These are phyloP conservation scores for Aureobasidium sp. DNA, from an alignment of 2,329 filamentous ascomycete species.

Conservation along the genomic window DNA sequence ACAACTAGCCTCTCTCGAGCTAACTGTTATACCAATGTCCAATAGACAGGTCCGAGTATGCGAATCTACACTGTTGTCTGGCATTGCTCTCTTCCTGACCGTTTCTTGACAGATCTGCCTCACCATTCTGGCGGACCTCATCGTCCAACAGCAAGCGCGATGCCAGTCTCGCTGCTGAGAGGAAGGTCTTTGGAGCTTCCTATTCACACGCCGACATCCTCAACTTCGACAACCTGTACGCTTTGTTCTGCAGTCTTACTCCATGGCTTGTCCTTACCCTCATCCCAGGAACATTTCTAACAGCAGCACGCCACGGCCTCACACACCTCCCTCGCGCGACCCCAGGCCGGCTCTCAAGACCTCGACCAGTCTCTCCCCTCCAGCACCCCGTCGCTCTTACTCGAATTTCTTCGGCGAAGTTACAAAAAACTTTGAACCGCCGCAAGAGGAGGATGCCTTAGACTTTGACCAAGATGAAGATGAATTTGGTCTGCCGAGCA, in stretches of 20 bases:
- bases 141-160: slow-evolving; percentile 48
- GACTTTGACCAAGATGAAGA: slow-evolving; percentile 83
- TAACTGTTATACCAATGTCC: slow-evolving; percentile 12
- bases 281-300: slow-evolving; percentile 21
- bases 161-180: slow-evolving; percentile 53
- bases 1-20: slow-evolving; percentile 8
- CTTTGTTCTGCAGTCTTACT: slow-evolving; percentile 4
- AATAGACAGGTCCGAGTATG: slow-evolving; percentile 32
- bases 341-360: slow-evolving; percentile 51
- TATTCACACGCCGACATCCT: slow-evolving; percentile 96
- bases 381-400: slow-evolving; percentile 61
- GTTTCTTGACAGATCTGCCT: slow-evolving; percentile 57
- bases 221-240: slow-evolving; percentile 75
- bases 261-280: not conserved
- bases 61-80: slow-evolving; percentile 11
- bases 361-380: slow-evolving; percentile 48
- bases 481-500: slow-evolving; percentile 88
- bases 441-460: slow-evolving; percentile 60
- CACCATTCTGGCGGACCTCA: slow-evolving; percentile 76
- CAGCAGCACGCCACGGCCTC: slow-evolving; percentile 53
- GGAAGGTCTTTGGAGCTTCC: slow-evolving; percentile 80
- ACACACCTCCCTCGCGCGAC: slow-evolving; percentile 63
- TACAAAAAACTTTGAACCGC: slow-evolving; percentile 68
- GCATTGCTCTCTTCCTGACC: not conserved
- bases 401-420: slow-evolving; percentile 74